Evolutionary conservation across 75 land plant species (phyloP).

Genomic region (Adiantum capillusveneris): DNA sequence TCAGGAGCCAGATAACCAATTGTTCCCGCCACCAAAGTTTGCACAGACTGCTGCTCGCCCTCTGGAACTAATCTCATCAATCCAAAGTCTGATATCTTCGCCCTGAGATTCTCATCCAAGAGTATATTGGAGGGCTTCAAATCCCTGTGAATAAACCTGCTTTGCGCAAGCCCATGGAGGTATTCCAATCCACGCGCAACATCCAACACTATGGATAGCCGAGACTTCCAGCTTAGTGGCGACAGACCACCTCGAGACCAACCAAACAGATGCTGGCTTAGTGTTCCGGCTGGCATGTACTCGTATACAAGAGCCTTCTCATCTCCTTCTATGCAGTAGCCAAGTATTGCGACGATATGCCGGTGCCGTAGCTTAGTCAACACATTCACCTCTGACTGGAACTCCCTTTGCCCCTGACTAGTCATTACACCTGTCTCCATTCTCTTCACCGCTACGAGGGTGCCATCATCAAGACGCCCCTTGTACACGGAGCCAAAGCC

Average conservation of each 20-base stretch:
- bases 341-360: conserved; percentile 64
- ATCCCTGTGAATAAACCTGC: conserved; percentile 70
- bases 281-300: conserved; percentile 62
- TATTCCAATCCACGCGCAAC: conserved; percentile 75
- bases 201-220: conserved; percentile 61
- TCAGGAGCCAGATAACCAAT: conserved; percentile 91
- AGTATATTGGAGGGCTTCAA: conserved; percentile 75
- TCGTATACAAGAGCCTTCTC: conserved; percentile 80
- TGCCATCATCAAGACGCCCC: conserved; percentile 66
- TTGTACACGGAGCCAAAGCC: conserved; percentile 86
- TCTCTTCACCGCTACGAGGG: conserved; percentile 75
- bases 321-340: conserved; percentile 53
- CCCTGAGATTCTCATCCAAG: conserved; percentile 52
- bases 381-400: conserved; percentile 68
- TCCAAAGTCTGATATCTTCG: conserved; percentile 77
- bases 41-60: conserved; percentile 50
- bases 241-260: conserved; percentile 17
- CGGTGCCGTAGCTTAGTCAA: conserved; percentile 81
- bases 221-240: conserved; percentile 56
- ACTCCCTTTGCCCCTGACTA: conserved; percentile 58
- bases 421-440: conserved; percentile 49
- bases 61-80: conserved; percentile 66
- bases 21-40: conserved; percentile 71
- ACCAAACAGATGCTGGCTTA: conserved; percentile 60
- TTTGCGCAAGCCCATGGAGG: conserved; percentile 62